A percentile compares a stretch with the other conserved stretches of the same genome.
Conservation (phyloP, 768 basidiomycete species). For the Rhodosporidiobolus sp. region DNA sequence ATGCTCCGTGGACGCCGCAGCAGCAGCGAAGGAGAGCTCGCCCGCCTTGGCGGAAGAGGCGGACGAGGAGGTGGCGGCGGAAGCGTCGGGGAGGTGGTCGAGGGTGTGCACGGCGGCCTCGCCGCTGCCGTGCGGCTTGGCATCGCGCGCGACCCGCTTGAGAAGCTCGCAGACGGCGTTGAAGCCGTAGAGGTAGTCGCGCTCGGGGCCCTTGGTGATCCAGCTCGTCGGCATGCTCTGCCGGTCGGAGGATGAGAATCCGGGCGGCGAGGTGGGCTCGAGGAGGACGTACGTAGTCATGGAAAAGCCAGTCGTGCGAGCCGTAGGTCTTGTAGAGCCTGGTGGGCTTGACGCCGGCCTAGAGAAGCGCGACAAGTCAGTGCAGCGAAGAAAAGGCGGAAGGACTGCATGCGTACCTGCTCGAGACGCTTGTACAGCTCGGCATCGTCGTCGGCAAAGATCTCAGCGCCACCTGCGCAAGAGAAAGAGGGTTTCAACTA, state of each 20-base stretch:
- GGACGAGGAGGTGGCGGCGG: too few species aligned
- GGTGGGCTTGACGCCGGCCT: conserved; percentile 27
- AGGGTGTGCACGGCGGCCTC: too few species aligned
- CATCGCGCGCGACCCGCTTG: background rate
- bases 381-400: too few species aligned
- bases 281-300: background rate
- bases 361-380: background rate
- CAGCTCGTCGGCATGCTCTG: conserved; percentile 10
- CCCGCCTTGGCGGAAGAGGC: background rate
- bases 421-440: conserved; percentile 10
- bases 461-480: conserved; percentile 20
- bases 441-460: conserved; percentile 27
- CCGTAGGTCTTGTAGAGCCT: conserved; percentile 1
- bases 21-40: conserved; percentile 1
- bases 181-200: conserved; percentile 9
- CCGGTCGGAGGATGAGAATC: background rate
- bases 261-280: background rate
- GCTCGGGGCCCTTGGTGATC: conserved; percentile 18
- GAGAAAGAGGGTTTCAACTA: background rate
- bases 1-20: background rate
- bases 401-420: background rate
- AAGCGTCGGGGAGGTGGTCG: too few species aligned
- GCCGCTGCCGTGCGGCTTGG: background rate
- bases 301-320: conserved; percentile 14
- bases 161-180: conserved; percentile 14